Evolutionary conservation across 1,284 basidiomycete species (phyloP), one percentile per base, ranked within the genome.

Genomic region (Cutaneotrichosporon curvatum): DNA sequence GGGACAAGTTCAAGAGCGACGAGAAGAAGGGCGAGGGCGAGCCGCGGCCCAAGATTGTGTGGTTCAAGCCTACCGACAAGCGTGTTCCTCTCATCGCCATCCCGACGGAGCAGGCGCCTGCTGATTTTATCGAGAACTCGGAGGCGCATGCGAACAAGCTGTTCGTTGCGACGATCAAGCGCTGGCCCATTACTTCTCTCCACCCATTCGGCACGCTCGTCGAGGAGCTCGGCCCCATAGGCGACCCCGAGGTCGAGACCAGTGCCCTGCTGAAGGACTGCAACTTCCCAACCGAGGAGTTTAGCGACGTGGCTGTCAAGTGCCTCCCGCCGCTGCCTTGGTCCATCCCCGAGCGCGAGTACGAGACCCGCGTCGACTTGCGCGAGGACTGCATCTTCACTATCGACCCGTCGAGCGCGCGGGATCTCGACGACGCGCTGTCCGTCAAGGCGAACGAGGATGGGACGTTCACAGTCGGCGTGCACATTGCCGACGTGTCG

Each of bases 21-120:
- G 84, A 85, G 50, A 83, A 87, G 60, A 84, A 34, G 79, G 83
- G 55, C 80, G 52, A 83, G 7, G 81, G 85, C 40, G 87, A 90
- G 70, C 63, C 68, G 32, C 84, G 92, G 36, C 95, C 94, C 57
- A 98, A 96, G 79, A 99, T 99, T 60, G 91, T 98, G 44, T 99
- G 95, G 95, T 97, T 98, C 79, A 94, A 97, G 73, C 95, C 95
- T 2, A 96, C 94, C 31, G 92, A 97, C 78, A 99, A 99, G 75
- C 87, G 95, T 55, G 95, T 98, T 5, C 95, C 95, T 42, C 79
- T 98, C 37, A 97, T 99, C 63, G 95, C 95, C 45, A 99, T 99
- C 58, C 95, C 94, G n/a, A 95, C 90, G 12, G 95, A 98, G 65
- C 95, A 99, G 74, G 94, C 95, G 0, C 95, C 95, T 4, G 79